These are phyloP conservation scores for Tetrapyrgos nigripes DNA, from an alignment of 1,284 basidiomycete species.

Conservation along the genomic window DNA sequence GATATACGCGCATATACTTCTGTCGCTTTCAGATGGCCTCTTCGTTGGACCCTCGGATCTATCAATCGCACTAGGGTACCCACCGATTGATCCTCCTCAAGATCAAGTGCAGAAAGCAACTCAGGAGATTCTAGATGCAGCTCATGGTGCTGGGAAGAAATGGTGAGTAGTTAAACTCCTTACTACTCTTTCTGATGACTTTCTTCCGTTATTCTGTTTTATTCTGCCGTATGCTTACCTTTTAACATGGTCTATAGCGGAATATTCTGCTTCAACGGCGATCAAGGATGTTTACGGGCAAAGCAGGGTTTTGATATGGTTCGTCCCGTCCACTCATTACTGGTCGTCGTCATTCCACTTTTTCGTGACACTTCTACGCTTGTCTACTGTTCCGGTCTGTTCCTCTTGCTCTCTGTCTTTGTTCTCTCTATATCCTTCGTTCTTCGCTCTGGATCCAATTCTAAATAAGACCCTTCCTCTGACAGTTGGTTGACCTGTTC, in stretches of 20 bases:
- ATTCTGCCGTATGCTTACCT: neutral
- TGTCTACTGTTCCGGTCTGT: no score
- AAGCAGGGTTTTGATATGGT: conserved; percentile 67
- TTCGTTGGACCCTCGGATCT: conserved; percentile 77
- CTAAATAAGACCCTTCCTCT: no score
- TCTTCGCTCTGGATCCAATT: no score
- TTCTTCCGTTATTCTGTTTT: neutral
- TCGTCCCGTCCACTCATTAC: conserved; percentile 21
- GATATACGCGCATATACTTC: no score
- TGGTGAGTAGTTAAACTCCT: conserved; percentile 47
- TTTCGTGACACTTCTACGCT: neutral
- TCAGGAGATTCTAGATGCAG: conserved; percentile 56
- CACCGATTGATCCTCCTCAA: conserved; percentile 62
- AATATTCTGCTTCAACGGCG: conserved; percentile 54
- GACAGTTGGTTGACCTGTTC: no score
- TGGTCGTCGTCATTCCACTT: neutral
- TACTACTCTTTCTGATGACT: neutral
- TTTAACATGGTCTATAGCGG: conserved; percentile 35
- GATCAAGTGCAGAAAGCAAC: conserved; percentile 70
- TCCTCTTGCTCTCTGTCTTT: no score
- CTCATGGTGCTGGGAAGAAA: conserved; percentile 68
- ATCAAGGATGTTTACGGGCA: conserved; percentile 52
- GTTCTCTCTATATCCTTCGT: no score
- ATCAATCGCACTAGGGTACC: conserved; percentile 62
- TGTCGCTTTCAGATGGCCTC: conserved; percentile 43